Conservation (phyloP, 192 early-diverging fungal species). For the Chytriomyces confervae region DNA sequence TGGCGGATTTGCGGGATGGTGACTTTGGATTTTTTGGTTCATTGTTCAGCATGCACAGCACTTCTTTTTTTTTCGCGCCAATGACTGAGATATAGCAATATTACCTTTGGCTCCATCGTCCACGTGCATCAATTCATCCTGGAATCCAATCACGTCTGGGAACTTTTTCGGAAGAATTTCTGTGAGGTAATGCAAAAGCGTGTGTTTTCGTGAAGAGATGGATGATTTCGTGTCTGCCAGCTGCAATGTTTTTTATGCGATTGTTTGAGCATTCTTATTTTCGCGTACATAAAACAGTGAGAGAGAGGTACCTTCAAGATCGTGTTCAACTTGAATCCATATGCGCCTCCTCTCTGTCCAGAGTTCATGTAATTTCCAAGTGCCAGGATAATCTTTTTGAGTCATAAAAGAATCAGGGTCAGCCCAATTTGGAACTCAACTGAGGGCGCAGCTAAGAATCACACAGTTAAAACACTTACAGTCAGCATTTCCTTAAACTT, state of each 20-base stretch:
- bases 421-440: background rate
- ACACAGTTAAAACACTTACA: constrained; percentile 25
- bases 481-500: constrained; percentile 57
- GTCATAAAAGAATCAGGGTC: background rate
- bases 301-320: constrained; percentile 50
- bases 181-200: constrained; percentile 55
- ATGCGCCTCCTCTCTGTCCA: constrained; percentile 57
- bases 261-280: background rate
- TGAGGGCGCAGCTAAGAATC: background rate
- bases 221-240: constrained; percentile 56
- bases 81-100: background rate
- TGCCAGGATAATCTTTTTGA: constrained; percentile 51
- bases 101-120: constrained; percentile 57
- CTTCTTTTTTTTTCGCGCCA: background rate
- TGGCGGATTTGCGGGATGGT: constrained; percentile 49
- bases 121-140: constrained; percentile 46
- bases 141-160: constrained; percentile 47
- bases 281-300: constrained; percentile 3
- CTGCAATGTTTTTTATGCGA: constrained; percentile 11
- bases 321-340: constrained; percentile 57
- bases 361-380: constrained; percentile 64
- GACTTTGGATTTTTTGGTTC: constrained; percentile 30
- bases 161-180: constrained; percentile 55
- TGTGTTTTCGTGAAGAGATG: constrained; percentile 48
- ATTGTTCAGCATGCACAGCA: background rate